Evolutionary conservation across 2,329 filamentous ascomycete species (phyloP).

Genomic region (Pseudopyricularia cyperi): DNA sequence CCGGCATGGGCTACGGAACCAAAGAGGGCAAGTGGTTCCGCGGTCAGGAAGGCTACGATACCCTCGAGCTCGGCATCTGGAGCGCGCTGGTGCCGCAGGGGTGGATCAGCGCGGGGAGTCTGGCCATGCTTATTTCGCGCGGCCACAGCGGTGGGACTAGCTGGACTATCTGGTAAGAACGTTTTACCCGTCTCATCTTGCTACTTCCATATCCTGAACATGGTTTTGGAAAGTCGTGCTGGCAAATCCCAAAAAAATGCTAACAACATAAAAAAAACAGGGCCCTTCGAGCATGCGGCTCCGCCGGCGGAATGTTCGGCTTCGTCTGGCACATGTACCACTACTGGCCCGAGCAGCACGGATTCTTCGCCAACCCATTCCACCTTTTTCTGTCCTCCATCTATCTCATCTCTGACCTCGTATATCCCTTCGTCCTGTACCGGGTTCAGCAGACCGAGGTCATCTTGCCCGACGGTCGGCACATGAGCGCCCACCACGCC

Average conservation of each 20-base stretch:
- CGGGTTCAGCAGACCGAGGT: constrained; percentile 1
- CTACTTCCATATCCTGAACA: not conserved
- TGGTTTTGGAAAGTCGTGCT: too few species aligned
- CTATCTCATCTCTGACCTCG: constrained; percentile 25
- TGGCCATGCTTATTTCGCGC: constrained; percentile 30
- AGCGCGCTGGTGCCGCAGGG: constrained; percentile 30
- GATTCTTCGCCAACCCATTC: constrained; percentile 28
- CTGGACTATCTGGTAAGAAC: constrained; percentile 33
- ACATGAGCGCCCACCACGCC: constrained; percentile 1
- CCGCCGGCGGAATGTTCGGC: constrained; percentile 25
- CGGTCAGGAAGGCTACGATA: constrained; percentile 26
- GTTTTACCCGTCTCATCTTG: not conserved
- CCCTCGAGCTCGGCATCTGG: constrained; percentile 36
- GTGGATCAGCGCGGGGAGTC: constrained; percentile 22
- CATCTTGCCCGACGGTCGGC: constrained; percentile 1
- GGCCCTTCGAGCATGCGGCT: constrained; percentile 28
- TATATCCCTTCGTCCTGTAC: constrained; percentile 24
- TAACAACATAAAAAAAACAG: constrained; percentile 13
- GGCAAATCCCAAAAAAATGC: not conserved
- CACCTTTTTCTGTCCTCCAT: constrained; percentile 27
- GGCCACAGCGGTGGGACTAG: constrained; percentile 34
- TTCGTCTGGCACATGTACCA: constrained; percentile 28
- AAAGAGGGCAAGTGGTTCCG: constrained; percentile 32
- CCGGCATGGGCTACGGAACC: constrained; percentile 20
- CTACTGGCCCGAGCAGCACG: constrained; percentile 36